These are phyloP conservation scores for Populus hybrid DNA, from an alignment of 441 rosid genomes.

Conservation along the genomic window DNA sequence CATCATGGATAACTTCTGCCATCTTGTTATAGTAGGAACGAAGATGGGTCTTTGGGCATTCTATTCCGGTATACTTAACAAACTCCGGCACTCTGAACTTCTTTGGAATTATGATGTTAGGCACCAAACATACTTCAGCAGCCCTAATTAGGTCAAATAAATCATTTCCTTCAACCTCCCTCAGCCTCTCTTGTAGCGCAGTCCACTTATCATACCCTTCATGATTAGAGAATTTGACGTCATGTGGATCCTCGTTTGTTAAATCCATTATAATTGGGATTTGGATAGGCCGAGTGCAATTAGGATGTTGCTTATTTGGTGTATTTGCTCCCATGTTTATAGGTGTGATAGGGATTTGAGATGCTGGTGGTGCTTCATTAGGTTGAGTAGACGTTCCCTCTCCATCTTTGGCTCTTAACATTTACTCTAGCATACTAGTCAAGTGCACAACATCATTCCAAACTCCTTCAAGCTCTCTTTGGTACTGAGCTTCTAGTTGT, in stretches of 20 bases:
- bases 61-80: not conserved
- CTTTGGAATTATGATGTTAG: not conserved
- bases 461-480: too few species aligned
- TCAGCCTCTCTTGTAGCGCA: not conserved
- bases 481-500: too few species aligned
- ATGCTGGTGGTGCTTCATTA: not conserved
- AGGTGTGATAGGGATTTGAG: not conserved
- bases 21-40: too few species aligned
- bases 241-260: not conserved
- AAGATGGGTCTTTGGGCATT: too few species aligned
- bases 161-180: not conserved
- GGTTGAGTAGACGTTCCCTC: not conserved
- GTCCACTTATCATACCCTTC: not conserved
- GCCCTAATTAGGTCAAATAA: not conserved
- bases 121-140: not conserved
- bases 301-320: not conserved
- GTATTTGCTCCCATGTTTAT: fast-evolving
- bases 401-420: too few species aligned
- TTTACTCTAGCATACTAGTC: too few species aligned
- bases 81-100: fast-evolving
- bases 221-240: not conserved
- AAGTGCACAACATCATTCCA: too few species aligned
- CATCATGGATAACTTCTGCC: too few species aligned
- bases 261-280: not conserved
- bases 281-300: not conserved